These are phyloP conservation scores for Moringa oleifera DNA, from an alignment of 345 rosid genomes.

Conservation along the genomic window DNA sequence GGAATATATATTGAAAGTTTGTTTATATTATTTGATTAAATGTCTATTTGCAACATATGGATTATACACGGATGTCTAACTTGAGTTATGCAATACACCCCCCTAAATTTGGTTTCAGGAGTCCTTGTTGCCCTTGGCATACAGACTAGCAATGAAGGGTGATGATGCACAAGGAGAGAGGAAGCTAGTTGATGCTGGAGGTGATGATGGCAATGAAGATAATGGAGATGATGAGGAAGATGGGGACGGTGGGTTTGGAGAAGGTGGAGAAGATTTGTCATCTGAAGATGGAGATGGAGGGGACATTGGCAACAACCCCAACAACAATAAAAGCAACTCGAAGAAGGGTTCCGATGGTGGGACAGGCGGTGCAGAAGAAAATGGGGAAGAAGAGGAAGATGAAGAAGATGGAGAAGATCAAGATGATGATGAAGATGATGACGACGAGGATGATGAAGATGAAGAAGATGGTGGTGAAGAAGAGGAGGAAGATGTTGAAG, in stretches of 20 bases:
- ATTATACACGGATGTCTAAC: no score
- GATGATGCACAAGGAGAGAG: slow-evolving; percentile 20
- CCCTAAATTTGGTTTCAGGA: slow-evolving; percentile 28
- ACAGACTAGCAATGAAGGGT: slow-evolving; percentile 25
- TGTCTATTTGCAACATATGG: neutral
- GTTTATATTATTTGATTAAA: neutral
- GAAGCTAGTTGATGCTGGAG: slow-evolving; percentile 57
- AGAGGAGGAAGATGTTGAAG: slow-evolving; percentile 34
- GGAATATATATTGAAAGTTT: no score
- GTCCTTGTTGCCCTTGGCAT: slow-evolving; percentile 12
- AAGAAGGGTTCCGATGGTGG: slow-evolving; percentile 41
- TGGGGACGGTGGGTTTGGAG: slow-evolving; percentile 42
- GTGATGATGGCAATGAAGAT: slow-evolving; percentile 32
- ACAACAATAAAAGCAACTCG: slow-evolving; percentile 36
- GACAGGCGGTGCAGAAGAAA: slow-evolving; percentile 38
- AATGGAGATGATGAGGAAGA: slow-evolving; percentile 24
- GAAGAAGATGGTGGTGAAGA: slow-evolving; percentile 36
- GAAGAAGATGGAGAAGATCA: slow-evolving; percentile 22
- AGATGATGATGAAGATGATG: slow-evolving; percentile 15
- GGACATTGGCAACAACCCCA: slow-evolving; percentile 30
- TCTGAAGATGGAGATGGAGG: slow-evolving; percentile 55
- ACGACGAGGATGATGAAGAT: slow-evolving; percentile 23
- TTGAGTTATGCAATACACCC: no score
- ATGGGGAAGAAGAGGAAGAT: slow-evolving; percentile 32
- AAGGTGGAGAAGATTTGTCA: slow-evolving; percentile 51